Evolutionary conservation across 495 filamentous ascomycete species (phyloP), one percentile per base, ranked within the genome.

Genomic region (Daldinia vernicosa): DNA sequence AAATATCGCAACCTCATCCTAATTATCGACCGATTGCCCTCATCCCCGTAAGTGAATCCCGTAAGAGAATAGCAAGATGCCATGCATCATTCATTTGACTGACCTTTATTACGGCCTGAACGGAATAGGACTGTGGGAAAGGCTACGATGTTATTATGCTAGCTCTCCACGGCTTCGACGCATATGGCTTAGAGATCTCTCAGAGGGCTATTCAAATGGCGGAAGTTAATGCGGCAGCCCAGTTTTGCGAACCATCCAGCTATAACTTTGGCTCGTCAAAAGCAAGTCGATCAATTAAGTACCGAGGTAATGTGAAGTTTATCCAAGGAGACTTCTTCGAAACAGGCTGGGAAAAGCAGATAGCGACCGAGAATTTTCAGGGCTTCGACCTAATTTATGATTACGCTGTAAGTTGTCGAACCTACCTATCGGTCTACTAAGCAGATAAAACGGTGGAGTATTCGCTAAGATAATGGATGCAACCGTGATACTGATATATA

Each of bases 321-420:
- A 60, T 92, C 7, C 59, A 80, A 11, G 90, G 89, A 6, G 87
- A 94, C 72, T 95, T 94, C 78, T 95, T 93, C 70, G 79, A 82
- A 64, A 82, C 88, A 70, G 86, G 82, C 11, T 94, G 91, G 87
- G 72, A 84, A 65, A 70, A 81, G 35, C 65, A 76, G 6, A 66
- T 82, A 33, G 78, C 81, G 26, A 72, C 15, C 0, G 37, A 62
- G 5, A 56, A 79, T 6, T 83, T 85, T 63, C 82, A 80, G 3
- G 77, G 75, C 8, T 93, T 93, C 80, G 91, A 94, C 77, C 70
- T 93, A 28, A 86, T 93, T 39, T 94, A 93, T 80, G 91, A 94
- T 77, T 92, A 93, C 76, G 93, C 91, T 17, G 91, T 92, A 81
- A 69, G 86, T 43, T 27, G 11, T 7, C 12, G 4, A 24, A 3